These are phyloP conservation scores for Teunomyces funiuensis DNA, from an alignment of 805 yeast species.

Conservation along the genomic window DNA sequence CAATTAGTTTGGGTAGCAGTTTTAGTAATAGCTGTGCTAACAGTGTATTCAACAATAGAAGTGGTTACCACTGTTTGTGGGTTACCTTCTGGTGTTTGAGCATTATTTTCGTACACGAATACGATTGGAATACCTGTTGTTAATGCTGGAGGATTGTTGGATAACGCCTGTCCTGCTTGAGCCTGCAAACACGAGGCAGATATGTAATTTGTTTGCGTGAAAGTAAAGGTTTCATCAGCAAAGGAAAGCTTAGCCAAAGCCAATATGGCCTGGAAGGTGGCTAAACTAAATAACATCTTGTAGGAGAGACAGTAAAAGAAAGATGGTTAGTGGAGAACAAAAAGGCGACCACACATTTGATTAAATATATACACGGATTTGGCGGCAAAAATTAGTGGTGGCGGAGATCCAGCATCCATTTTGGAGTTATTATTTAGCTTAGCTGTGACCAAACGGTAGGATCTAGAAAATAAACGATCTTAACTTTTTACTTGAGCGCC, in stretches of 20 bases:
- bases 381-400: not conserved
- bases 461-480: not conserved
- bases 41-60: slow-evolving; percentile 19
- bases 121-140: slow-evolving; percentile 31
- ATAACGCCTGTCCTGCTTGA: slow-evolving; percentile 1
- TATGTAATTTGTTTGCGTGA: slow-evolving; percentile 13
- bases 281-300: slow-evolving; percentile 12
- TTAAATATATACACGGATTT: not conserved
- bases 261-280: slow-evolving; percentile 13
- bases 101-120: slow-evolving; percentile 24
- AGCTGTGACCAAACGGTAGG: not conserved
- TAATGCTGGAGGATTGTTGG: slow-evolving; percentile 9
- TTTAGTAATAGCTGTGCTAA: slow-evolving; percentile 17
- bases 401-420: not conserved
- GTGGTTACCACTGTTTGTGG: slow-evolving; percentile 13
- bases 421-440: slow-evolving; percentile 2
- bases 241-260: slow-evolving; percentile 7
- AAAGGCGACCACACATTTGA: not conserved
- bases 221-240: slow-evolving; percentile 10
- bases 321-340: not conserved
- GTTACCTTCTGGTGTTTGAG: not conserved
- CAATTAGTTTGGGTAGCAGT: slow-evolving; percentile 15
- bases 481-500: not conserved
- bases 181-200: slow-evolving; percentile 10
- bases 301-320: not conserved